phyloP scores from a whole-genome alignment of 2,329 filamentous ascomycete genomes.

The Corinectria fuckeliana region DNA sequence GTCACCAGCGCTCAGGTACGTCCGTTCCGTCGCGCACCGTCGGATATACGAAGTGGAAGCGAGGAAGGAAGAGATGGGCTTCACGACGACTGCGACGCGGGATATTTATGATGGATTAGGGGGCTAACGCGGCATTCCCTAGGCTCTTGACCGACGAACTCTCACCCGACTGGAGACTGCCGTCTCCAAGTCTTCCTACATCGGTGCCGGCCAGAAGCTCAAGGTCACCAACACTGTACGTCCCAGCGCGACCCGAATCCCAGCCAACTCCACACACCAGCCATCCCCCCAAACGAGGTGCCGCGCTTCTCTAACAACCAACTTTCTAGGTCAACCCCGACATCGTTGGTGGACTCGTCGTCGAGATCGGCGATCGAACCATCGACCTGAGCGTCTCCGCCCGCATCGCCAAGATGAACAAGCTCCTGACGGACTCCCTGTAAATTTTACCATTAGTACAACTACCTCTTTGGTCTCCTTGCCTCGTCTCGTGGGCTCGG shows the following conservation, averaged over 20 bases:
- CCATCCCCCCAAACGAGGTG: not conserved
- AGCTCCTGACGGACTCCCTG: conserved; percentile 94
- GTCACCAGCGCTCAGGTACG: conserved; percentile 90
- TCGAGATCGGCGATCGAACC: conserved; percentile 97
- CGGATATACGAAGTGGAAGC: conserved; percentile 11
- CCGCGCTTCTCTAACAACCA: conserved; percentile 19
- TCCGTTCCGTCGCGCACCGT: conserved; percentile 34
- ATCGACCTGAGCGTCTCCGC: conserved; percentile 96
- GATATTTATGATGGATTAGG: not conserved
- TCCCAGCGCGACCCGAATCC: conserved; percentile 20
- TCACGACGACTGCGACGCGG: not conserved
- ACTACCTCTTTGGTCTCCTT: conserved; percentile 38
- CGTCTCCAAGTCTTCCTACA: conserved; percentile 87
- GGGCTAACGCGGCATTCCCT: conserved; percentile 28
- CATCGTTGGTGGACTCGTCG: conserved; percentile 89
- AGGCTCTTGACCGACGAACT: conserved; percentile 88
- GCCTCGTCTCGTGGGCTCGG: conserved; percentile 22
- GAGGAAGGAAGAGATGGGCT: not conserved
- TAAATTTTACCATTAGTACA: conserved; percentile 65
- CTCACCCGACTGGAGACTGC: conserved; percentile 85
- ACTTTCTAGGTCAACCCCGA: conserved; percentile 82
- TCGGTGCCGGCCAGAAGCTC: conserved; percentile 93
- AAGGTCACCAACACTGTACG: conserved; percentile 90
- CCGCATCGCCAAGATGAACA: conserved; percentile 99
- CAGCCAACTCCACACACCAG: not conserved